A percentile compares a stretch with the other conserved stretches of the same genome.
Evolutionary conservation across 2,329 filamentous ascomycete species (phyloP).

Genomic region (Sporothrix euskadiensis): DNA sequence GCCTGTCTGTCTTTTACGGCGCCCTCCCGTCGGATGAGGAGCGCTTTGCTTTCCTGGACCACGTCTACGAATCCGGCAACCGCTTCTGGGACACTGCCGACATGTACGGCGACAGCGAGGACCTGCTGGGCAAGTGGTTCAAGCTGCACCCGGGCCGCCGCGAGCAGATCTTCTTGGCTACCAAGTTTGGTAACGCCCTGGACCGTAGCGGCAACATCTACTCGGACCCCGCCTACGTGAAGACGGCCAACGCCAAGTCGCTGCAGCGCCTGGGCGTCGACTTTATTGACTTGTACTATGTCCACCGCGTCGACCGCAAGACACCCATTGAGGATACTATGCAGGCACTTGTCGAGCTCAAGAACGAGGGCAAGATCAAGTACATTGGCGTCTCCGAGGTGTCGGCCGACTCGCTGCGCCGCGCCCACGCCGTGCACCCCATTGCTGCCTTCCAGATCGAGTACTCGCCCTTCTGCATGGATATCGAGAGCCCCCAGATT

Average conservation of each 20-base stretch:
- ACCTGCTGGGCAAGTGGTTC: conserved; percentile 49
- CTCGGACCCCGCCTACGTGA: conserved; percentile 38
- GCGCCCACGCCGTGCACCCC: conserved; percentile 52
- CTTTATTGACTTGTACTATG: conserved; percentile 58
- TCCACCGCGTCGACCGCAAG: conserved; percentile 51
- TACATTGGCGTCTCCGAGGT: conserved; percentile 58
- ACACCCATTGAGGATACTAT: conserved; percentile 52
- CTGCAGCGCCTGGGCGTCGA: conserved; percentile 52
- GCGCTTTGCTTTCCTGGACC: conserved; percentile 46
- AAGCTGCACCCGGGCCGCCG: conserved; percentile 43
- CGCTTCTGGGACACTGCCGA: conserved; percentile 49
- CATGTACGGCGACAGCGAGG: conserved; percentile 49
- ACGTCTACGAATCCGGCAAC: conserved; percentile 45
- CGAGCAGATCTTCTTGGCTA: conserved; percentile 46
- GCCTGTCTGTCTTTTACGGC: conserved; percentile 35
- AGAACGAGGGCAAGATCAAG: conserved; percentile 56
- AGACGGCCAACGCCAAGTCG: conserved; percentile 38
- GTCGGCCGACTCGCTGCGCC: conserved; percentile 51
- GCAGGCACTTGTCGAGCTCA: conserved; percentile 49
- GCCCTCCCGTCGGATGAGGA: conserved; percentile 40
- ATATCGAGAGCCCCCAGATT: conserved; percentile 56
- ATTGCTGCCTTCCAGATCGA: conserved; percentile 48
- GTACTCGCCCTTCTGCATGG: conserved; percentile 51
- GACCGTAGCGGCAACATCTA: conserved; percentile 36
- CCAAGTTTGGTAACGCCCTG: conserved; percentile 32